These are phyloP conservation scores for Aegilops longissima DNA, from an alignment of 176 grass and related monocot genomes.

Conservation along the genomic window DNA sequence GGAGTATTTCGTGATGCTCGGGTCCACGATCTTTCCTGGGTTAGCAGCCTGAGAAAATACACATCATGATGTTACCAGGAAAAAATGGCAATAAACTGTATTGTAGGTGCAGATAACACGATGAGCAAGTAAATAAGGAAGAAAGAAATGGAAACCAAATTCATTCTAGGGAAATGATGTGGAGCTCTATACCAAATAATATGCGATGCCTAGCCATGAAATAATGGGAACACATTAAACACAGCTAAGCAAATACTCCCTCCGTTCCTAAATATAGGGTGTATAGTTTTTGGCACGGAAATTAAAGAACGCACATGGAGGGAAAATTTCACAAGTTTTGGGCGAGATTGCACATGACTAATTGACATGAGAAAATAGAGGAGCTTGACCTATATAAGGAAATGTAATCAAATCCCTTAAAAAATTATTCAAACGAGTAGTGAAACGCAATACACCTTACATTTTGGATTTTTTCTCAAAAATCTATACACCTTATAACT, in stretches of 20 bases:
- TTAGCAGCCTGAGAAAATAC: constrained; percentile 43
- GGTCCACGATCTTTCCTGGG: constrained; percentile 66
- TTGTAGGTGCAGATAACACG: neutral
- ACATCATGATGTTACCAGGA: neutral
- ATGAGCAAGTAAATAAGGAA: neutral
- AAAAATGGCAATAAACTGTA: neutral
- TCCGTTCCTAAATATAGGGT: no score
- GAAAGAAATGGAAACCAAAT: neutral
- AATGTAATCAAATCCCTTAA: no score
- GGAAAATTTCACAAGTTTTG: no score
- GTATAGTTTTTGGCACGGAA: no score
- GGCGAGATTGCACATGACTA: no score
- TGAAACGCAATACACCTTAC: no score
- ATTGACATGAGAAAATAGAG: no score
- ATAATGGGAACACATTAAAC: neutral
- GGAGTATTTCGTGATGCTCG: constrained; percentile 76
- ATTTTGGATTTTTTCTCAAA: no score
- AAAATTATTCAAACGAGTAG: no score
- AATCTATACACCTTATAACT: neutral
- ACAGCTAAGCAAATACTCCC: neutral
- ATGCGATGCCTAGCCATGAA: neutral
- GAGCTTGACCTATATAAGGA: no score
- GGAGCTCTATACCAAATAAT: neutral
- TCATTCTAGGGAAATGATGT: neutral
- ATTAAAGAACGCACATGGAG: no score